Evolutionary conservation across 1,284 basidiomycete genomes (phyloP).

Genomic region (Sutorius eximius): DNA sequence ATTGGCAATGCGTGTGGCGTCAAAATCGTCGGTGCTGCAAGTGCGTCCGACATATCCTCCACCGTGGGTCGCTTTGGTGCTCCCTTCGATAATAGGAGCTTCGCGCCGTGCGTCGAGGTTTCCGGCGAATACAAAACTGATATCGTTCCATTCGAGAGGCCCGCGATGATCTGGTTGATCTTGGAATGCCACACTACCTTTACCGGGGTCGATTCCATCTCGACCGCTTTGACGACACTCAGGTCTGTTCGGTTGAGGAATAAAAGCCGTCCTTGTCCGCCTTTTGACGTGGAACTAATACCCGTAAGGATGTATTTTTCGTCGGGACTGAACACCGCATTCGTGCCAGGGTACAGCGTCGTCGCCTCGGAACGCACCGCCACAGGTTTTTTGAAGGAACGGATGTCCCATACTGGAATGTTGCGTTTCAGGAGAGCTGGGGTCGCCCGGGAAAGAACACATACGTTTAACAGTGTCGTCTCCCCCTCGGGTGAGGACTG

Average conservation of each 20-base stretch:
- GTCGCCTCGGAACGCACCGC: conserved; percentile 61
- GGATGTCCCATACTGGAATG: conserved; percentile 86
- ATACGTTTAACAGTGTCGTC: conserved; percentile 93
- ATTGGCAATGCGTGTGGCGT: conserved; percentile 89
- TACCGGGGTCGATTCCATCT: conserved; percentile 77
- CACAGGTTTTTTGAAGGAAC: conserved; percentile 85
- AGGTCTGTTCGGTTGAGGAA: conserved; percentile 73
- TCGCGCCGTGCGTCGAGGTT: conserved; percentile 88
- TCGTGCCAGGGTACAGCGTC: conserved; percentile 88
- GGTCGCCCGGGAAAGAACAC: conserved; percentile 35
- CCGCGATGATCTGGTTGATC: conserved; percentile 94
- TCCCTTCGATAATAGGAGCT: conserved; percentile 79
- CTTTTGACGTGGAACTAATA: conserved; percentile 61
- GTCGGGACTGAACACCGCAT: conserved; percentile 91
- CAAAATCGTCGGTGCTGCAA: conserved; percentile 80
- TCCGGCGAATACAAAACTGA: conserved; percentile 88
- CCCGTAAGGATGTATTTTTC: conserved; percentile 87
- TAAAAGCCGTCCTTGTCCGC: conserved; percentile 68
- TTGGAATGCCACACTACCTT: conserved; percentile 93
- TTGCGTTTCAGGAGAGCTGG: conserved; percentile 4
- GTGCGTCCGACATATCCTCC: conserved; percentile 82
- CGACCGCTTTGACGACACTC: conserved; percentile 62
- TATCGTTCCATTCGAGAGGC: conserved; percentile 85
- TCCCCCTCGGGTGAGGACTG: conserved; percentile 83
- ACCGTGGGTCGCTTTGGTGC: conserved; percentile 70